Conservation (phyloP, 768 basidiomycete genomes). For the Butyriboletus loyo region DNA sequence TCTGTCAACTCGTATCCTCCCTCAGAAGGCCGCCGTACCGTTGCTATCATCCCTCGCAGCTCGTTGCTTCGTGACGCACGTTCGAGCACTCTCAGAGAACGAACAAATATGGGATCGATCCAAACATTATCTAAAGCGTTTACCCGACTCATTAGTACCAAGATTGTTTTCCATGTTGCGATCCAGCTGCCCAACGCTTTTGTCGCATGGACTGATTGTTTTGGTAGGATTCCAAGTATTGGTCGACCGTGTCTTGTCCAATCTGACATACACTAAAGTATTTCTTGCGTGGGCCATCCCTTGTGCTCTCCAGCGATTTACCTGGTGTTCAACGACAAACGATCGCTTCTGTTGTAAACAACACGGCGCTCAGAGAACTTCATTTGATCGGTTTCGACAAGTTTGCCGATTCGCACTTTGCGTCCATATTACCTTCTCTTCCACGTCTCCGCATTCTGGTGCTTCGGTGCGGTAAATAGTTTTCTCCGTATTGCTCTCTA, state of each 20-base stretch:
- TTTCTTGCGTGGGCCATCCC: constrained; percentile 53
- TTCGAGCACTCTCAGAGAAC: constrained; percentile 39
- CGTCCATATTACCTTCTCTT: constrained; percentile 45
- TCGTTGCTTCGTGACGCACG: constrained; percentile 47
- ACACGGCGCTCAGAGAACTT: constrained; percentile 40
- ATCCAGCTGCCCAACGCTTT: constrained; percentile 45
- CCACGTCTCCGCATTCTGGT: constrained; percentile 45
- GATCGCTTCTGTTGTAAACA: constrained; percentile 39
- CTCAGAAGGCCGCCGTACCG: constrained; percentile 34
- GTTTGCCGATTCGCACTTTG: constrained; percentile 50
- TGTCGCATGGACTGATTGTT: constrained; percentile 54
- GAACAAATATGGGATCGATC: constrained; percentile 39
- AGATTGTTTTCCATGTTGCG: constrained; percentile 51
- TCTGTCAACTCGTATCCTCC: constrained; percentile 44
- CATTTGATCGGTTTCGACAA: constrained; percentile 52
- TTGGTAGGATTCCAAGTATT: constrained; percentile 38
- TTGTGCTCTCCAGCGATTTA: constrained; percentile 46
- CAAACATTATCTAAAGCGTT: constrained; percentile 37
- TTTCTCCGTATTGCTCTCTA: constrained; percentile 11
- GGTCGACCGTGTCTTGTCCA: not conserved
- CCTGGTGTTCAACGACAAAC: constrained; percentile 54
- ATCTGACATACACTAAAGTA: constrained; percentile 36
- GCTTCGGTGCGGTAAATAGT: constrained; percentile 45
- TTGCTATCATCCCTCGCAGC: constrained; percentile 49
- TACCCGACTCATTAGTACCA: constrained; percentile 53